A percentile compares a stretch with the other conserved stretches of the same genome.
phyloP scores from a whole-genome alignment of 2,329 filamentous ascomycete species.

The Talaromyces islandicus region DNA sequence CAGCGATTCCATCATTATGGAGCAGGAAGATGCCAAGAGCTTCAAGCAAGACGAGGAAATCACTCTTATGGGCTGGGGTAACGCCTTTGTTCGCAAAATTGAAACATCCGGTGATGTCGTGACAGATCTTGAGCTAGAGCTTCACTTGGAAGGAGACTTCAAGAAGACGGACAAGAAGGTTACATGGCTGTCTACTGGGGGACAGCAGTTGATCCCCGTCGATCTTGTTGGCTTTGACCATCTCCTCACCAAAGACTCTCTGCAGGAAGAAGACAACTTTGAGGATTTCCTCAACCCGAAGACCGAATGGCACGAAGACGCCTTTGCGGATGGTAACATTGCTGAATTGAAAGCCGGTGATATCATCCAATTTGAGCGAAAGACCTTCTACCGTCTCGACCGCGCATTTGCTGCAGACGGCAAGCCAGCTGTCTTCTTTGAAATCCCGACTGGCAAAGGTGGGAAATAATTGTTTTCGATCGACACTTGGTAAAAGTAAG shows the following conservation, averaged over 20 bases:
- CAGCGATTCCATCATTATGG: slow-evolving; percentile 68
- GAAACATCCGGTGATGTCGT: slow-evolving; percentile 50
- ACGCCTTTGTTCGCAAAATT: slow-evolving; percentile 45
- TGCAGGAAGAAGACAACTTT: slow-evolving; percentile 79
- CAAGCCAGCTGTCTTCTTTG: slow-evolving; percentile 59
- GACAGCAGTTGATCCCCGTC: slow-evolving; percentile 70
- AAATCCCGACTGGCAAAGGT: slow-evolving; percentile 61
- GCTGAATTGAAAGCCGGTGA: slow-evolving; percentile 73
- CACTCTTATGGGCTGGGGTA: slow-evolving; percentile 93
- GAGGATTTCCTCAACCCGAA: slow-evolving; percentile 75
- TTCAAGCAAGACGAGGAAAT: slow-evolving; percentile 86
- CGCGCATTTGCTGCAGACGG: slow-evolving; percentile 50
- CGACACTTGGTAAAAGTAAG: neutral
- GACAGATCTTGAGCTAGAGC: slow-evolving; percentile 67
- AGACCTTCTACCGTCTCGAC: slow-evolving; percentile 88
- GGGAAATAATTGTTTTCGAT: neutral
- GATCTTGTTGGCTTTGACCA: slow-evolving; percentile 94
- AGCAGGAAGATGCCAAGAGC: slow-evolving; percentile 76
- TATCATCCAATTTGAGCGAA: slow-evolving; percentile 91
- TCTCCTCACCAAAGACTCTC: slow-evolving; percentile 88
- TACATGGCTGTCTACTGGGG: slow-evolving; percentile 77
- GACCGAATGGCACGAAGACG: slow-evolving; percentile 69
- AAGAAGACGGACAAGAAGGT: slow-evolving; percentile 96
- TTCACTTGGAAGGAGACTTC: slow-evolving; percentile 89
- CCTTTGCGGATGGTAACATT: slow-evolving; percentile 75